Base-by-base conservation (phyloP, 164 flowering plant genomes). In the Tinospora cordifolia region DNA sequence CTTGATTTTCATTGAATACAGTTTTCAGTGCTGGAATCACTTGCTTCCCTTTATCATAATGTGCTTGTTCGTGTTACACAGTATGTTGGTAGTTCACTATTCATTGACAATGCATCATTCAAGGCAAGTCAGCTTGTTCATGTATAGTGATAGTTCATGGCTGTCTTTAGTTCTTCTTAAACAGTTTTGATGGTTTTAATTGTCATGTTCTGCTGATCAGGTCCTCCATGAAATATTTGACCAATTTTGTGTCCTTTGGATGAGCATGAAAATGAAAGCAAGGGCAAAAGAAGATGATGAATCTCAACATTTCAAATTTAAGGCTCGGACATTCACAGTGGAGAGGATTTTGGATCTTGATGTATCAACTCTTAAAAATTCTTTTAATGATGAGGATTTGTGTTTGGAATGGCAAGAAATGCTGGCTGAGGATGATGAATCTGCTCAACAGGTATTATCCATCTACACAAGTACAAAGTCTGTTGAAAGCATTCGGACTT, bases 341-440 rank as follows among this genome's bases (percentile, higher is more conserved):
- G 89, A 87, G 49, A 81, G 72, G 54, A 79, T 92, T 60, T 78
- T 88, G 77, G 91, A 90, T 66, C 71, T 86, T 74, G 90, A 89
- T 71, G 66, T 83, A 54, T 82, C 89, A 58, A 44, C 77, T 40
- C 81, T 85, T 13, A 74, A 78, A 44, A 75, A 70, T 57, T 75
- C 78, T 6, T 71, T 82, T 67, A 9, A 80, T 46, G 81, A 77
- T 75, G 88, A 88, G 44, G 75, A 63, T 76, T 83, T 83, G 59
- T 70, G 69, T 62, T 70, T 71, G 36, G 96, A 92, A 74, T 92
- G 99, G 99, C 85, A 86, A 69, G 91, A 90, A 46, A 65, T 83
- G 63, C 38, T 85, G 19, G 73, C 72, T n/a, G 87, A 81, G 39
- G 88, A 79, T 34, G 88, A 79, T 34, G 88, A 82, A 64, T 27